phyloP scores from a whole-genome alignment of 2,329 filamentous ascomycete species.

The Apiospora koreana region DNA sequence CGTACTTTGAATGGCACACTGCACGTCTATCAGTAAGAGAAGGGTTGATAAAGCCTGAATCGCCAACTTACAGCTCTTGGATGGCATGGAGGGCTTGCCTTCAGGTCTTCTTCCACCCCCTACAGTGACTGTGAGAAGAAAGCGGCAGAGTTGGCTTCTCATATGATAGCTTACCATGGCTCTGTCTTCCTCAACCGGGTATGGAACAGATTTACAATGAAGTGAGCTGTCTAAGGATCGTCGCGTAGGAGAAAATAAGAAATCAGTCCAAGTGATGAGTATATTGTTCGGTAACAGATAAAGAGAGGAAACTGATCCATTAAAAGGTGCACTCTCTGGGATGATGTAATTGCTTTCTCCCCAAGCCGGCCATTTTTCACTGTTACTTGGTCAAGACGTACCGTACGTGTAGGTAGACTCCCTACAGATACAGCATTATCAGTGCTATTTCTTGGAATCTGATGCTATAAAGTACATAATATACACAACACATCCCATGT shows the following conservation, averaged over 20 bases:
- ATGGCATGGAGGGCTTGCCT: constrained; percentile 79
- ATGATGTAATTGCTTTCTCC: not conserved
- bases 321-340: not conserved
- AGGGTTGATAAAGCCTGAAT: not conserved
- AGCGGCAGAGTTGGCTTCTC: not conserved
- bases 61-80: constrained; percentile 68
- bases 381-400: not conserved
- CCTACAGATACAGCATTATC: not conserved
- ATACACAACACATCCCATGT: not conserved
- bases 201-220: not conserved
- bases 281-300: not conserved
- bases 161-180: not conserved
- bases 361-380: not conserved
- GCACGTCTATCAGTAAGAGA: not conserved
- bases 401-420: not conserved
- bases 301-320: not conserved
- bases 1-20: constrained; percentile 90
- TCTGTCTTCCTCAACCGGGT: not conserved
- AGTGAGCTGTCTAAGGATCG: not conserved
- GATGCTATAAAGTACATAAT: not conserved
- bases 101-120: constrained; percentile 68
- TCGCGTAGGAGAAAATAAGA: not conserved
- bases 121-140: constrained; percentile 21
- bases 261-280: not conserved
- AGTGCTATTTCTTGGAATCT: not conserved